Evolutionary conservation across 2,329 filamentous ascomycete species (phyloP), one percentile per base, ranked within the genome.

Genomic region (Lizonia empirigonia): DNA sequence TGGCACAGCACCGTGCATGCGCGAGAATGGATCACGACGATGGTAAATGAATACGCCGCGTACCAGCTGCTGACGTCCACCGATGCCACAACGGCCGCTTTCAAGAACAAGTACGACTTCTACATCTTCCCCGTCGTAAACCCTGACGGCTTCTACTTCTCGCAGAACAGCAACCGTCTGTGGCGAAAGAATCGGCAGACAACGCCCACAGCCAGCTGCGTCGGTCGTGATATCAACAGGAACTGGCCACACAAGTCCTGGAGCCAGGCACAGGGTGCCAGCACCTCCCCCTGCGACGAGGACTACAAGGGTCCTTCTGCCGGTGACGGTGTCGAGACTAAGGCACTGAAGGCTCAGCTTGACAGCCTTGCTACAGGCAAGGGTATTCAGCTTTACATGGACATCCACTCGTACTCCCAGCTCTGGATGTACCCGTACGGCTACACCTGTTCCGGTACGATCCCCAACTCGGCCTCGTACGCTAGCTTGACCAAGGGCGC

Each of bases 31-130:
- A 67, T 70, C 24, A 66, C 67, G 10, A 70, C 67, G 23, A 70
- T 70, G 67, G 59, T 60, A 5, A 67, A 67, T 10, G 71, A 74
- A 36, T 74, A 73, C 30, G 64, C 71, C 1, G 68, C 70, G 1
- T 73, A 71, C 57, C 65, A 70, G 51, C 63, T 74, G 16, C 62
- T 74, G 12, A 68, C 65, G 12, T 60, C 63, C 5, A 67, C 68
- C 3, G 64, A 72, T 36, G 37, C 69, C 10, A 58, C 60, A 1
- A 62, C 63, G 33, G 61, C 63, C 2, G 64, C 69, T 1, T 77
- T 82, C 44, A 76, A 87, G 19, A 78, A 87, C 68, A 82, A 77
- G 47, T 86, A 85, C 64, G 86, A 89, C 70, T 85, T 85, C 58
- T 87, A 85, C 68, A 79, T 88, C 58, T 65, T 73, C 54, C 71